Percentiles rank a stretch among this genome's conserved stretches.
Evolutionary conservation across 140 eudicot genomes (phyloP).

Genomic region (Ambrosia hybrid): DNA sequence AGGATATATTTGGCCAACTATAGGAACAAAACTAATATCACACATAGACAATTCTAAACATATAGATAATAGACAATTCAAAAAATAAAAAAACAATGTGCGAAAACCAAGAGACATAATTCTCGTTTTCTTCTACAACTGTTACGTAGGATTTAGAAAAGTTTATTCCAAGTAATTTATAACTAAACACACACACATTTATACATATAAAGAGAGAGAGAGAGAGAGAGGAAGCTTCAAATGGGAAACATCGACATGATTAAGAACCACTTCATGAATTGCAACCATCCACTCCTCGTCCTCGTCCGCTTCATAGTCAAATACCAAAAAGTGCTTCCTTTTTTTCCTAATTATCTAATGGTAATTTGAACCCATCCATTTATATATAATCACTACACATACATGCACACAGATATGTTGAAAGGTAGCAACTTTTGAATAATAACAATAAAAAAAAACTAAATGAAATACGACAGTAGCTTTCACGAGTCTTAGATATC

Average conservation of each 20-base stretch:
- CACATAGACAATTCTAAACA: too few species aligned
- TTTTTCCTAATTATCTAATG: background rate
- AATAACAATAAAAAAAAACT: background rate
- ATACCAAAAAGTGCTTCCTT: background rate
- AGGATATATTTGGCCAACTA: background rate
- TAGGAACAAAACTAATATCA: background rate
- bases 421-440: background rate
- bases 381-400: background rate
- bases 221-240: background rate
- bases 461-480: background rate
- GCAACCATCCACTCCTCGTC: background rate
- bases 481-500: slow-evolving; percentile 2
- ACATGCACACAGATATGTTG: background rate
- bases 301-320: background rate
- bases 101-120: slow-evolving; percentile 1
- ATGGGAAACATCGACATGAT: background rate
- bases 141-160: background rate
- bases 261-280: background rate
- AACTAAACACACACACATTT: background rate
- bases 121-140: background rate
- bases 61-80: background rate
- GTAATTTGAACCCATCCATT: background rate
- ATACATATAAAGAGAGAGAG: background rate
- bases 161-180: background rate
- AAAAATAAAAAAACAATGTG: background rate